These are phyloP conservation scores for Tulasnella sp. DNA, from an alignment of 768 basidiomycete genomes.

Conservation along the genomic window DNA sequence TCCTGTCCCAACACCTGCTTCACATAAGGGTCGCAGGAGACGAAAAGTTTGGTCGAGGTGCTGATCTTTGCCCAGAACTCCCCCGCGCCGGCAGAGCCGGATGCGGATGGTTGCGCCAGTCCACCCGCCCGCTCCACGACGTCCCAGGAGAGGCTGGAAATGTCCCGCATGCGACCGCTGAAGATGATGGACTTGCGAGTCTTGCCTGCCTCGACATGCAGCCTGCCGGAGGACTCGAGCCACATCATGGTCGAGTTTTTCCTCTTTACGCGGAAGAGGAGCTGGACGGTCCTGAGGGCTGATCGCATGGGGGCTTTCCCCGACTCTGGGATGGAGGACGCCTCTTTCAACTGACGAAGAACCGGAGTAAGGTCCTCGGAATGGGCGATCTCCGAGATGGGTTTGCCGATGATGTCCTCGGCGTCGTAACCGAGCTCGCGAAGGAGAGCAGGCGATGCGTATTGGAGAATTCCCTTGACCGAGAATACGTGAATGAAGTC, in stretches of 20 bases:
- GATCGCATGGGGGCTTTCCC: slow-evolving; percentile 32
- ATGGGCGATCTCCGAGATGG: slow-evolving; percentile 81
- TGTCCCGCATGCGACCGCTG: slow-evolving; percentile 72
- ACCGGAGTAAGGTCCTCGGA: slow-evolving; percentile 88
- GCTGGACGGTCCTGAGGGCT: slow-evolving; percentile 66
- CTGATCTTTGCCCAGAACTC: slow-evolving; percentile 51
- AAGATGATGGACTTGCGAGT: slow-evolving; percentile 93
- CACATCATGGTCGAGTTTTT: slow-evolving; percentile 73
- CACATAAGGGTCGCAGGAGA: slow-evolving; percentile 45
- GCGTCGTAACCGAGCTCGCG: slow-evolving; percentile 85
- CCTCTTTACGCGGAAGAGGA: slow-evolving; percentile 81
- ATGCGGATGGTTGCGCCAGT: slow-evolving; percentile 33
- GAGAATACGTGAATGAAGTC: slow-evolving; percentile 92
- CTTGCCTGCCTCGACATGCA: slow-evolving; percentile 92
- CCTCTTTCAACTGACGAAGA: slow-evolving; percentile 87
- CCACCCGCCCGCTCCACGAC: slow-evolving; percentile 59
- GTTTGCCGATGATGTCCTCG: slow-evolving; percentile 76
- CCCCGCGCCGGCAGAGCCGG: slow-evolving; percentile 29
- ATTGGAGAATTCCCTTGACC: slow-evolving; percentile 90
- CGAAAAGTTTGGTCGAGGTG: slow-evolving; percentile 44
- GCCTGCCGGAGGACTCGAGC: slow-evolving; percentile 86
- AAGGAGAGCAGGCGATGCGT: slow-evolving; percentile 81
- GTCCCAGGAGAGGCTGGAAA: slow-evolving; percentile 66
- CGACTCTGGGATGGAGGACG: slow-evolving; percentile 22
- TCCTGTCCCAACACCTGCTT: slow-evolving; percentile 43